A percentile compares a stretch with the other conserved stretches of the same genome.
phyloP scores from a whole-genome alignment of 75 land plant genomes.

The Ceratopteris richardii region DNA sequence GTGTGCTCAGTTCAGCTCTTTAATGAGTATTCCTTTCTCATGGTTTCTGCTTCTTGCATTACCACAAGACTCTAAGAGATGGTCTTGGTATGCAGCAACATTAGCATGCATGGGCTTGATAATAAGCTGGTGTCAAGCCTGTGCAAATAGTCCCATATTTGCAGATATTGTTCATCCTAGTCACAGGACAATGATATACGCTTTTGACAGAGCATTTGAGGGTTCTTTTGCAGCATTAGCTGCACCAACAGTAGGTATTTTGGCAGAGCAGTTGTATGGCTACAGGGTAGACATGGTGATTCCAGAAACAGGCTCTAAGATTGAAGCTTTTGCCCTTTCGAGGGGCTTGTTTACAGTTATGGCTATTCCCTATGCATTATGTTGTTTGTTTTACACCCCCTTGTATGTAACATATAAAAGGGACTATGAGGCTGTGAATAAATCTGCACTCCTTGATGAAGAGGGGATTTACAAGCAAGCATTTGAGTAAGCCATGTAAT shows the following conservation, averaged over 20 bases:
- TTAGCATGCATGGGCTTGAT: constrained; percentile 81
- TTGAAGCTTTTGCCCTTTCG: constrained; percentile 77
- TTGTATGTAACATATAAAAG: constrained; percentile 51
- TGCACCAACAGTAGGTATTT: constrained; percentile 79
- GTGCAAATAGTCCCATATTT: constrained; percentile 85
- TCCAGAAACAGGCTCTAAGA: constrained; percentile 42
- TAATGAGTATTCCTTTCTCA: constrained; percentile 96
- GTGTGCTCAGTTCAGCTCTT: constrained; percentile 94
- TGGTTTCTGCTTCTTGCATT: constrained; percentile 57
- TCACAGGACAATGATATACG: constrained; percentile 93
- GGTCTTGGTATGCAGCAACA: constrained; percentile 47
- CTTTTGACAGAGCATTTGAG: constrained; percentile 94
- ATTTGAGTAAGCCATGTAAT: too few relatives aligned
- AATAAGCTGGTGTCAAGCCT: constrained; percentile 91
- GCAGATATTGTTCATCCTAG: constrained; percentile 90
- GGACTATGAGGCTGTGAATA: constrained; percentile 46
- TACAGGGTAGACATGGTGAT: constrained; percentile 46
- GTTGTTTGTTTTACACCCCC: constrained; percentile 70
- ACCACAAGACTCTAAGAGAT: constrained; percentile 55
- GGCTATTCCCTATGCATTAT: constrained; percentile 86
- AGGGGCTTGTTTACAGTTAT: constrained; percentile 80
- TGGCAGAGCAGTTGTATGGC: constrained; percentile 79
- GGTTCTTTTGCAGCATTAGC: constrained; percentile 86
- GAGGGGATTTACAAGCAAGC: too few relatives aligned
- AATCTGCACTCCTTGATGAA: too few relatives aligned